Base-by-base conservation (phyloP, 495 filamentous ascomycete genomes). In the Talaromyces borbonicus region DNA sequence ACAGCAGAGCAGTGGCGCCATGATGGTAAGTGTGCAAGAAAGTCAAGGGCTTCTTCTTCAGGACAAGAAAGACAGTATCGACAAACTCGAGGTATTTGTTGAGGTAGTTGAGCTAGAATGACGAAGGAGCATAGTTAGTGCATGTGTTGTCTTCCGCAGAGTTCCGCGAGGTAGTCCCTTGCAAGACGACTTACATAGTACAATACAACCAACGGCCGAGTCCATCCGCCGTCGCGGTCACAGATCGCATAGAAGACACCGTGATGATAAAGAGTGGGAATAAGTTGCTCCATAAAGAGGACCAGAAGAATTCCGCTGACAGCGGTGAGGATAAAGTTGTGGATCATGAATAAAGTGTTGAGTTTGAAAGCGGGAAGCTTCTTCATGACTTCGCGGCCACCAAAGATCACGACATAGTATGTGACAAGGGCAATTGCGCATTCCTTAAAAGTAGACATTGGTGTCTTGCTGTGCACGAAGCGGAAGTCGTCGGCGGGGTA, bases 1-100 rank as follows among this genome's bases (percentile, higher is more conserved):
- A 84, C 35, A 84, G 72, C 23, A 83, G 69, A 43, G 80, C 80
- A 19, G 80, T 84, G 48, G 80, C 80, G 53, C 80, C 80, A 61
- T 84, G 80, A 71, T 84, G 80, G 61, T 84, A 84, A 56, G 80
- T 82, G 68, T 84, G 80, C 47, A 84, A 75, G 71, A 84, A 84
- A 55, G 80, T 84, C 61, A 84, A 60, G n/a, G 80, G 80, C 62
- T 84, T 84, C 72, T 83, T 84, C 68, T 84, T 84, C 51, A 84
- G 71, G 59, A 82, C 73, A 12, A 84, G 72, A 68, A 84, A 84
- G 56, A 79, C 69, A 47, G 80, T 84, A 59, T 84, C 80, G 49
- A 83, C 55, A 43, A 84, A 62, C 61, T 84, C 80, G 52, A 83
- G 59, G 67, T 80, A 84, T 60, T 84, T 84, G 66, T 77, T 84